These are phyloP conservation scores for Triticum urartu DNA, from an alignment of 176 grass and related monocot species.

Conservation along the genomic window DNA sequence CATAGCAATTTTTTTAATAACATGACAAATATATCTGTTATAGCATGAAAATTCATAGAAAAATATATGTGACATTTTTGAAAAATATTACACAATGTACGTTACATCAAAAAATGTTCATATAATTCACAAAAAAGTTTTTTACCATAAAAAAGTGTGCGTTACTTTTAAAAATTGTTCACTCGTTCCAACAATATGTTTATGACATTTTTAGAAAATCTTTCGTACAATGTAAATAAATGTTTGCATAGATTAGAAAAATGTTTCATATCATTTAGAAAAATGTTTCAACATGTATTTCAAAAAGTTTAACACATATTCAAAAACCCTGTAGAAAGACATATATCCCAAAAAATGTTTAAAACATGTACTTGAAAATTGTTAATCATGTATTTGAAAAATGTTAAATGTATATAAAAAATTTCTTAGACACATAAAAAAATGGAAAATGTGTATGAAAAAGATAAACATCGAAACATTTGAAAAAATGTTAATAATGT, in stretches of 20 bases:
- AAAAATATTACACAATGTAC: no score
- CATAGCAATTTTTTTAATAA: neutral
- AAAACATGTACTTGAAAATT: neutral
- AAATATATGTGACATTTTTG: no score
- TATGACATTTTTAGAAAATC: no score
- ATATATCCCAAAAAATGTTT: neutral
- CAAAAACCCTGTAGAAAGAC: neutral
- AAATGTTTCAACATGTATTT: neutral
- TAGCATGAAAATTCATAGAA: neutral
- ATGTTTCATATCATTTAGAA: neutral
- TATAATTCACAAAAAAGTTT: no score
- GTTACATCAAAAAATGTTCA: no score
- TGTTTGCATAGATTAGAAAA: neutral
- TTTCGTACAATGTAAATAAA: neutral
- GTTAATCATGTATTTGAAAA: no score
- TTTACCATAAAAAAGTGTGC: no score
- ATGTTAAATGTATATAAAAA: no score
- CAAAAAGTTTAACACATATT: neutral
- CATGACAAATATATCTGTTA: neutral
- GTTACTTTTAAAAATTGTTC: neutral
- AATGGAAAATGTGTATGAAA: neutral
- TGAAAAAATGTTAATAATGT: neutral
- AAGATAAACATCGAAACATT: neutral
- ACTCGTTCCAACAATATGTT: neutral
- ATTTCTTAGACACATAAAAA: neutral